Evolutionary conservation across 2,329 filamentous ascomycete genomes (phyloP).

Genomic region (Pseudogymnoascus sp.): DNA sequence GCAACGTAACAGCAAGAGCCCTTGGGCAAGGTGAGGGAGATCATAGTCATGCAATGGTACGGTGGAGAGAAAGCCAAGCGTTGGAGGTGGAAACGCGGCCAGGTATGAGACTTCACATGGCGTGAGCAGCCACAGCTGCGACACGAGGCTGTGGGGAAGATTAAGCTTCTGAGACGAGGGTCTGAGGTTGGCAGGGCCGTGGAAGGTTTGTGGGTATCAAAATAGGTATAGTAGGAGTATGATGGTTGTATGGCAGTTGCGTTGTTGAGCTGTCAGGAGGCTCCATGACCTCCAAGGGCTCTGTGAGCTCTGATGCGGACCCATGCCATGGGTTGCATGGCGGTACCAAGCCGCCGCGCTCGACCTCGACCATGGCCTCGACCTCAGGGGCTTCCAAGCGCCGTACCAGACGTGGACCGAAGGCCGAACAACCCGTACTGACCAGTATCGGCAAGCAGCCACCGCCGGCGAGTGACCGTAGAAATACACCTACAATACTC

Average conservation of each 20-base stretch:
- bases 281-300: background rate
- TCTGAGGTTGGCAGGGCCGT: background rate
- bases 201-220: background rate
- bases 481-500: background rate
- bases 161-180: constrained; percentile 8
- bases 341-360: constrained; percentile 46
- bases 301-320: background rate
- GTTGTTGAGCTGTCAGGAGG: background rate
- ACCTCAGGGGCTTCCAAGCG: constrained; percentile 46
- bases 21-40: background rate
- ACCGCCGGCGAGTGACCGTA: background rate
- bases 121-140: background rate
- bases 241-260: background rate
- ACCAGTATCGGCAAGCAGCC: background rate
- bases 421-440: background rate
- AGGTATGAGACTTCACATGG: constrained; percentile 4
- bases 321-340: background rate
- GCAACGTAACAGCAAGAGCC: background rate
- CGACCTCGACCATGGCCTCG: constrained; percentile 49
- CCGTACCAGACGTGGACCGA: background rate
- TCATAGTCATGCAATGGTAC: constrained; percentile 4
- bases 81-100: background rate
- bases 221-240: background rate
- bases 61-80: background rate
- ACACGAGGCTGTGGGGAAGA: constrained; percentile 3